A percentile compares a stretch with the other conserved stretches of the same genome.
phyloP scores from a whole-genome alignment of 768 basidiomycete species.

The Auriscalpium vulgare region DNA sequence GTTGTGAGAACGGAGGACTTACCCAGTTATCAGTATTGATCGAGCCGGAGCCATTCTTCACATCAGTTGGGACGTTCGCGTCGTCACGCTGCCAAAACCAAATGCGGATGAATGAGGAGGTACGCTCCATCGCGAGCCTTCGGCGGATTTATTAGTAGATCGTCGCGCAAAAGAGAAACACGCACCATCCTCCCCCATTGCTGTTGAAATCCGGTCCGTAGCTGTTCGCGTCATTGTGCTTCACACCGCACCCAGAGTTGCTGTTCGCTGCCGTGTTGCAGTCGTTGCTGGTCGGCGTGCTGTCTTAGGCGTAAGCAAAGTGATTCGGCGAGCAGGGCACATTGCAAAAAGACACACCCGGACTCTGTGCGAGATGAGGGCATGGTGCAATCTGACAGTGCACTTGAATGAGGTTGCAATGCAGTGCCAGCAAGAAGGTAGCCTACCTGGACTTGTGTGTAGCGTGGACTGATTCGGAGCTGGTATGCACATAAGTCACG shows the following conservation, averaged over 20 bases:
- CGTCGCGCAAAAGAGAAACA: neutral
- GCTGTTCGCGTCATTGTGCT: constrained; percentile 12
- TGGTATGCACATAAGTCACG: neutral
- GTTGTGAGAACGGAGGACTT: neutral
- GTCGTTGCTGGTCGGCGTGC: neutral
- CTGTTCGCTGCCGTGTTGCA: constrained; percentile 4
- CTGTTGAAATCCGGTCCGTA: constrained; percentile 18
- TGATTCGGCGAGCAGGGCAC: neutral
- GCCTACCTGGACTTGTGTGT: constrained; percentile 3
- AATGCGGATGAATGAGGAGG: constrained; percentile 47
- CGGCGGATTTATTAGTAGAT: neutral
- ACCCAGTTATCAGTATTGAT: constrained; percentile 52
- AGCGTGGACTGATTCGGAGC: neutral
- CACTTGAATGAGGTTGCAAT: too few relatives aligned
- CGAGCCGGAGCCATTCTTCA: constrained; percentile 29
- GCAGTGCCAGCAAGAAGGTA: neutral
- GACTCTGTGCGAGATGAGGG: neutral
- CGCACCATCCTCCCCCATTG: constrained; percentile 23
- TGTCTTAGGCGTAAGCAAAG: neutral
- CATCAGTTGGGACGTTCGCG: constrained; percentile 37
- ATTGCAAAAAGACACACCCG: constrained; percentile 2
- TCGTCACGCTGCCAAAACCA: constrained; percentile 63
- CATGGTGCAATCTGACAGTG: neutral
- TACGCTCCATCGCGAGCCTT: constrained; percentile 61
- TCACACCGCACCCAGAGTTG: constrained; percentile 18